Percentiles rank a stretch among this genome's conserved stretches.
Evolutionary conservation across 306 rosid genomes (phyloP).

Genomic region (Styphnolobium japonicum): DNA sequence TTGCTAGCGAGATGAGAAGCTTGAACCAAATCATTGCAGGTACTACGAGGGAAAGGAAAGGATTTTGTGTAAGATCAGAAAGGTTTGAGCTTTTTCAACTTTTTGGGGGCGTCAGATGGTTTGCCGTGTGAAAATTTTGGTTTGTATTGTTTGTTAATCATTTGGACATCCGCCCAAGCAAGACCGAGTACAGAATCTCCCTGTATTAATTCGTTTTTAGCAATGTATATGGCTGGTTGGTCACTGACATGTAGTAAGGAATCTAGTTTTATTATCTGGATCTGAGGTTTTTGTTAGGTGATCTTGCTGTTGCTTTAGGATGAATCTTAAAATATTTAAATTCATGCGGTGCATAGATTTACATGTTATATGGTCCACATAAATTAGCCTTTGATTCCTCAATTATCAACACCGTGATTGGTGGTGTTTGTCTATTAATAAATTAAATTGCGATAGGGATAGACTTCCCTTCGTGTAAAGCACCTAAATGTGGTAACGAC

Average conservation of each 20-base stretch:
- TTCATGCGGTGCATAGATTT: conserved; percentile 19
- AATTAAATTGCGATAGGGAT: not conserved
- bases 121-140: conserved; percentile 29
- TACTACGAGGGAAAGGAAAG: not conserved
- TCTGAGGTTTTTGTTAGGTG: conserved; percentile 13
- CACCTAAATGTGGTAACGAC: not conserved
- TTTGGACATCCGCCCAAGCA: not conserved
- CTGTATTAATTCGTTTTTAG: conserved; percentile 34
- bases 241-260: conserved; percentile 17
- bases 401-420: conserved; percentile 20
- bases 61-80: conserved; percentile 6
- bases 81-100: conserved; percentile 6
- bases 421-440: not conserved
- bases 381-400: conserved; percentile 2
- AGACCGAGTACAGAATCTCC: conserved; percentile 39
- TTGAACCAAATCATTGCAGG: conserved; percentile 30
- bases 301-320: not conserved
- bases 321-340: not conserved
- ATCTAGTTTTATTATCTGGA: conserved; percentile 16
- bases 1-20: conserved; percentile 17
- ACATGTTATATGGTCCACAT: conserved; percentile 21
- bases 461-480: not conserved
- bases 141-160: conserved; percentile 22
- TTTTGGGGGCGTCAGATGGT: conserved; percentile 13
- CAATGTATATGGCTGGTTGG: conserved; percentile 27